A percentile compares a stretch with the other conserved stretches of the same genome.
These are phyloP conservation scores for Malania oleifera DNA, from an alignment of 164 flowering plant genomes.

Conservation along the genomic window DNA sequence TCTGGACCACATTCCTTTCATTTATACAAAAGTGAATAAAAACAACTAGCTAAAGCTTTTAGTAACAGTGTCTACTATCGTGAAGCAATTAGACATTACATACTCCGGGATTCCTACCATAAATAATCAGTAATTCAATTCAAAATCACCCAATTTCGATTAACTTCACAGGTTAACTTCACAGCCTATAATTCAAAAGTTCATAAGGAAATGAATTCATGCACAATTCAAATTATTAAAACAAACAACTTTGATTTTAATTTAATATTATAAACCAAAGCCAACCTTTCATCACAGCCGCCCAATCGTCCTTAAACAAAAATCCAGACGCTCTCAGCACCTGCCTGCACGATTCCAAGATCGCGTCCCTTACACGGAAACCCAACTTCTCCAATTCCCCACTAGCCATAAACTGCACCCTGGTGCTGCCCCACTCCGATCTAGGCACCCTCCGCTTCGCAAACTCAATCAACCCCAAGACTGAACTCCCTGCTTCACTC, in stretches of 20 bases:
- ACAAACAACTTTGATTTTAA: neutral
- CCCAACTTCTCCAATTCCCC: conserved; percentile 19
- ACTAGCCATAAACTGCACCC: conserved; percentile 29
- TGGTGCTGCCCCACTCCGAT: conserved; percentile 33
- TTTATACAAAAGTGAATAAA: too few relatives aligned
- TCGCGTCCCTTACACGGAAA: conserved; percentile 12
- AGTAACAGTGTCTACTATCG: too few relatives aligned
- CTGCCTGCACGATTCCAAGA: conserved; percentile 32
- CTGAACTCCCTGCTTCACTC: conserved; percentile 23
- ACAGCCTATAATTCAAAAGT: too few relatives aligned
- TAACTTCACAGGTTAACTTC: too few relatives aligned
- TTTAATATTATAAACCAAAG: neutral
- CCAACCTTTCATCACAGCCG: conserved; percentile 36
- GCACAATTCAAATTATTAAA: neutral
- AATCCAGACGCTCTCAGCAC: conserved; percentile 42
- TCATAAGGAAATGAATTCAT: too few relatives aligned
- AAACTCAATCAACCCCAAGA: conserved; percentile 29
- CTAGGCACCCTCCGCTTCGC: conserved; percentile 34
- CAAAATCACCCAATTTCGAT: too few relatives aligned
- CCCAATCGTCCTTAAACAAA: conserved; percentile 46
- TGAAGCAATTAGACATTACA: too few relatives aligned
- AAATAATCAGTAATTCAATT: too few relatives aligned
- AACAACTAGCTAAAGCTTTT: too few relatives aligned
- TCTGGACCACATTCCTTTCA: too few relatives aligned
- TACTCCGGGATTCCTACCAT: too few relatives aligned